Evolutionary conservation across 306 rosid genomes (phyloP).

Genomic region (Citrullus mucosospermus): DNA sequence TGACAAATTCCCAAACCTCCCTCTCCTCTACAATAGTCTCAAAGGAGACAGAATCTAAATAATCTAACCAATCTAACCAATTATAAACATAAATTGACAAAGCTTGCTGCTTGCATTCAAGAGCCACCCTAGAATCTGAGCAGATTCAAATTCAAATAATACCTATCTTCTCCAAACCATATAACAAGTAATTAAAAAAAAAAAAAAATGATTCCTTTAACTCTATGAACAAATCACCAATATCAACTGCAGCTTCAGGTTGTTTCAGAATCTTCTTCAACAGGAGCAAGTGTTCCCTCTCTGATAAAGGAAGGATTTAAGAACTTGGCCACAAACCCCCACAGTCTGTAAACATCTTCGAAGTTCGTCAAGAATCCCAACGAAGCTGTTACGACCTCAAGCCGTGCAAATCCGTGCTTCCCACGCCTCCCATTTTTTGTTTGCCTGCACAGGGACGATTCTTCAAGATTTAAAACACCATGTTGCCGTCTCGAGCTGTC

Average conservation of each 20-base stretch:
- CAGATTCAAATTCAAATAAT: not conserved
- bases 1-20: not conserved
- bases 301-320: slow-evolving; percentile 48
- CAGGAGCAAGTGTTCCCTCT: slow-evolving; percentile 54
- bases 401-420: slow-evolving; percentile 54
- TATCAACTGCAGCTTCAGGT: not conserved
- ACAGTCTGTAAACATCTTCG: slow-evolving; percentile 79
- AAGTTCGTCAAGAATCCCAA: slow-evolving; percentile 82
- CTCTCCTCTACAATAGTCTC: not conserved
- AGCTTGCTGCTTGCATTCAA: not conserved
- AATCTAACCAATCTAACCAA: not conserved
- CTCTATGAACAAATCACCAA: not conserved
- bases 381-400: slow-evolving; percentile 91
- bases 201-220: not conserved
- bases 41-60: slow-evolving; percentile 1
- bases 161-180: not conserved
- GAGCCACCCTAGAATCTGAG: not conserved
- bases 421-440: slow-evolving; percentile 61
- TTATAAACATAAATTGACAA: not conserved
- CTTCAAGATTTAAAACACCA: slow-evolving; percentile 26
- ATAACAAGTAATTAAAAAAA: not conserved
- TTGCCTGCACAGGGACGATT: slow-evolving; percentile 30
- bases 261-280: slow-evolving; percentile 40
- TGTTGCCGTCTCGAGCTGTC: slow-evolving; percentile 46
- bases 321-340: slow-evolving; percentile 83